Conservation (phyloP, 257 asterid species). For the Lithospermum erythrorhizon region DNA sequence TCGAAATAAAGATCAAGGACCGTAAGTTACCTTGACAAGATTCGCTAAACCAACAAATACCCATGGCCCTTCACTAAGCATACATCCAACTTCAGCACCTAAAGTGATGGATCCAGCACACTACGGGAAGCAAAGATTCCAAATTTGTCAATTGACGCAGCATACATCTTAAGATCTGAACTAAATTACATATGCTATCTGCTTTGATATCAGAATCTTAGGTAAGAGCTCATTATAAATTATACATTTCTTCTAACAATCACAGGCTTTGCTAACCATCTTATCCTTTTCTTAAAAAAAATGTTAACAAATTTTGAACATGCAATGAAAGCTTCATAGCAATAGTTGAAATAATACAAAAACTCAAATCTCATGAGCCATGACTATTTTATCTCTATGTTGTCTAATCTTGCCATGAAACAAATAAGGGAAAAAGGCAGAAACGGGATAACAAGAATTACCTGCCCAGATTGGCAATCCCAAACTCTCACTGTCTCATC, state of each 20-base stretch:
- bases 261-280: neutral
- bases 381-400: neutral
- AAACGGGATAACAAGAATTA: slow-evolving; percentile 16
- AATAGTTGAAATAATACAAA: neutral
- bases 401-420: neutral
- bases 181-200: neutral
- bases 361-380: neutral
- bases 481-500: slow-evolving; percentile 87
- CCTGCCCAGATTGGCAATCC: slow-evolving; percentile 99
- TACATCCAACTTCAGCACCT: slow-evolving; percentile 72
- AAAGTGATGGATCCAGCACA: slow-evolving; percentile 50
- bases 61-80: slow-evolving; percentile 99
- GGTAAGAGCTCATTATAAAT: neutral
- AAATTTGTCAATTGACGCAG: slow-evolving; percentile 3
- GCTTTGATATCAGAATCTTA: neutral
- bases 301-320: too few relatives aligned
- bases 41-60: slow-evolving; percentile 75
- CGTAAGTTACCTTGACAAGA: slow-evolving; percentile 61
- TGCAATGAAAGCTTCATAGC: neutral
- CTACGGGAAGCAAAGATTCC: slow-evolving; percentile 26
- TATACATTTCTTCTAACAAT: too few relatives aligned
- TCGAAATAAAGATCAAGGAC: neutral
- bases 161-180: neutral
- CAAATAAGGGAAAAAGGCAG: neutral
- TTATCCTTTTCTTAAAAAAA: neutral